Percentiles rank a stretch among this genome's conserved stretches.
These are phyloP conservation scores for Malassezia slooffiae DNA, from an alignment of 1,284 basidiomycete genomes.

Conservation along the genomic window DNA sequence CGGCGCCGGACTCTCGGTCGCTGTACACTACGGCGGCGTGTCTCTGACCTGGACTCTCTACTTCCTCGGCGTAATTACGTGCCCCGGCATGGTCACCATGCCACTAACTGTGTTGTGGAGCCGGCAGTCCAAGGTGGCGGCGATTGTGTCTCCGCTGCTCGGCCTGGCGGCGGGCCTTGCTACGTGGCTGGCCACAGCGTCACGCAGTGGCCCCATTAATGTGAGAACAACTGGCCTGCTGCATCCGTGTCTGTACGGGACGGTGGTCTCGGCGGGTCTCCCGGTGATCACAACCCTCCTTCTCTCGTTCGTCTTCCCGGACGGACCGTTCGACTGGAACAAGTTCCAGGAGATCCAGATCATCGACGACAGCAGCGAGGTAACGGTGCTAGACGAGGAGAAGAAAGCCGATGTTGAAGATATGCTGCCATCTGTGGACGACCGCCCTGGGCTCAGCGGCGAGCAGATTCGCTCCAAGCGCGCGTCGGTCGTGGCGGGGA, in stretches of 20 bases:
- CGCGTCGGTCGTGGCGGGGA: slow-evolving; percentile 17
- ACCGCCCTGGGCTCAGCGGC: too few species aligned
- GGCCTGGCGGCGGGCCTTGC: slow-evolving; percentile 34
- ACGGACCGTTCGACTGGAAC: slow-evolving; percentile 26
- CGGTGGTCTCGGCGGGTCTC: slow-evolving; percentile 25
- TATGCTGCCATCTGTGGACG: too few species aligned
- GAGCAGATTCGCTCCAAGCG: slow-evolving; percentile 18
- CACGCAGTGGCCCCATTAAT: slow-evolving; percentile 26
- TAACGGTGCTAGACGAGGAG: slow-evolving; percentile 15
- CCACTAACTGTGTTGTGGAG: slow-evolving; percentile 36
- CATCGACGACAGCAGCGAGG: slow-evolving; percentile 11
- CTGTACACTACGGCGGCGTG: slow-evolving; percentile 30
- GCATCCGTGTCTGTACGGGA: slow-evolving; percentile 35
- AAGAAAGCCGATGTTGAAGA: slow-evolving; percentile 1
- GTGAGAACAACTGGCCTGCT: slow-evolving; percentile 17
- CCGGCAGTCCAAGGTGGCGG: slow-evolving; percentile 10
- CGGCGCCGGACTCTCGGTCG: slow-evolving; percentile 20
- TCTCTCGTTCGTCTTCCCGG: slow-evolving; percentile 21
- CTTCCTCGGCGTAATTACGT: slow-evolving; percentile 32
- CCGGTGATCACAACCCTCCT: slow-evolving; percentile 21
- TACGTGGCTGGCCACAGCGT: slow-evolving; percentile 36
- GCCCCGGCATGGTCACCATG: slow-evolving; percentile 29
- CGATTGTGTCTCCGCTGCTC: slow-evolving; percentile 24
- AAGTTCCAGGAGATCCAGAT: slow-evolving; percentile 17
- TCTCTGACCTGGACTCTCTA: slow-evolving; percentile 36